phyloP scores from a whole-genome alignment of 768 basidiomycete genomes.

The Suillus hirtellus region DNA sequence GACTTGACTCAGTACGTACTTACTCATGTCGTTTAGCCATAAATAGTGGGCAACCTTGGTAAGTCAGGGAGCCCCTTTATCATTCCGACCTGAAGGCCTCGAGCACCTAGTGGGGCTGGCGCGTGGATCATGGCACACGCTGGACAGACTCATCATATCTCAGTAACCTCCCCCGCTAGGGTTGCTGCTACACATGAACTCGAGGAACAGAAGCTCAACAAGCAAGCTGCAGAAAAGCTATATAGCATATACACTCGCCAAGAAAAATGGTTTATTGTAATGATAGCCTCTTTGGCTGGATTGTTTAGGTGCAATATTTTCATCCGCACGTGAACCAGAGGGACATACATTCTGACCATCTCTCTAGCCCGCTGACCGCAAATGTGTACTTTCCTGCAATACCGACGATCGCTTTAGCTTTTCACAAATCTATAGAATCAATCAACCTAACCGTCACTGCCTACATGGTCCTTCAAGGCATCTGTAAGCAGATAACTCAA shows the following conservation, averaged over 20 bases:
- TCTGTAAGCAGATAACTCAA: constrained; percentile 35
- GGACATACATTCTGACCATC: constrained; percentile 3
- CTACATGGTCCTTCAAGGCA: constrained; percentile 53
- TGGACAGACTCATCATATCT: not conserved
- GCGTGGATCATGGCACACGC: not conserved
- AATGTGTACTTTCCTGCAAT: constrained; percentile 83
- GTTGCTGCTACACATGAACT: not conserved
- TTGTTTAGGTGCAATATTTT: constrained; percentile 53
- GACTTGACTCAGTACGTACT: not conserved
- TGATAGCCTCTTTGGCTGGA: constrained; percentile 53
- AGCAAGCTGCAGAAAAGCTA: constrained; percentile 16
- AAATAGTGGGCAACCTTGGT: not conserved
- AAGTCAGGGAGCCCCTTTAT: not conserved
- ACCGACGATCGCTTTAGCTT: constrained; percentile 57
- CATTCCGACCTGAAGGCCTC: not conserved
- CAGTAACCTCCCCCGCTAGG: not conserved
- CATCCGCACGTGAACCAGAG: not conserved
- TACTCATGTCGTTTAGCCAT: not conserved
- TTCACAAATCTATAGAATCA: constrained; percentile 64
- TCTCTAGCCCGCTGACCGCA: constrained; percentile 61
- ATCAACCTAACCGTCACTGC: constrained; percentile 78
- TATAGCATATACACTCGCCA: constrained; percentile 51
- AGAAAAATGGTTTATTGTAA: constrained; percentile 73
- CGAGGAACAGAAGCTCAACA: not conserved
- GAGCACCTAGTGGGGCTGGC: not conserved